Evolutionary conservation across 208 protist genomes (phyloP), one percentile per base, ranked within the genome.

Genomic region (Leishmania aethiopica): DNA sequence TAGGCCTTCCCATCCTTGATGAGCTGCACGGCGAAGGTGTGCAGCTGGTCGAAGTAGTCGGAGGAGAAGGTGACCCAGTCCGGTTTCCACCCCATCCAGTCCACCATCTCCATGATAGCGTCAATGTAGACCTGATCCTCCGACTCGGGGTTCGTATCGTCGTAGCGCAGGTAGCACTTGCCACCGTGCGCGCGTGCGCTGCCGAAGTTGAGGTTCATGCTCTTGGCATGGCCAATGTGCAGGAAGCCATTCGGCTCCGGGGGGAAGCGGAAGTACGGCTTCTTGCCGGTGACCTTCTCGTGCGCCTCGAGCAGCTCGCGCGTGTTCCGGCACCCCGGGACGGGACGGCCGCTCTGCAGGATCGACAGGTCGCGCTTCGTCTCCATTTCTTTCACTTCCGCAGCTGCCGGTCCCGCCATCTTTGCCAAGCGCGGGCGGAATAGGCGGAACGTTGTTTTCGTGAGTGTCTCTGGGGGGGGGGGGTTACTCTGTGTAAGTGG

Each of bases 171-270:
- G 86, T 98, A 98, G 88, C 97, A 99, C 84, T 97, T 97, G 67
- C 99, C 99, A 55, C 86, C 83, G 80, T 98, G 92, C 6, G 93
- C 84, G 74, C 95, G 87, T 11, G 99, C 99, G 80, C 98, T 98
- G 59, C 97, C 94, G 89, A 99, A 99, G 93, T 99, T 99, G 19
- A 99, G 91, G 88, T 98, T 98, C 98, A 99, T 99, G 80, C 99
- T 98, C 92, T 99, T 99, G 15, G 99, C 99, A 86, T 99, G 99
- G 35, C 99, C 99, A 91, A 99, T 99, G 89, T 99, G 99, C 13
- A 99, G 90, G 84, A 99, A 99, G 47, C 99, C 99, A 78, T 99
- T 99, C 45, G 98, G 98, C 93, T 99, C 98, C 28, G 98, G 98
- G 1, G 98, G 98, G 82, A 99, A 99, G 69, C 98, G 93, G 84